Conservation (phyloP, 2,329 filamentous ascomycete species). For the Curvularia lunata region DNA sequence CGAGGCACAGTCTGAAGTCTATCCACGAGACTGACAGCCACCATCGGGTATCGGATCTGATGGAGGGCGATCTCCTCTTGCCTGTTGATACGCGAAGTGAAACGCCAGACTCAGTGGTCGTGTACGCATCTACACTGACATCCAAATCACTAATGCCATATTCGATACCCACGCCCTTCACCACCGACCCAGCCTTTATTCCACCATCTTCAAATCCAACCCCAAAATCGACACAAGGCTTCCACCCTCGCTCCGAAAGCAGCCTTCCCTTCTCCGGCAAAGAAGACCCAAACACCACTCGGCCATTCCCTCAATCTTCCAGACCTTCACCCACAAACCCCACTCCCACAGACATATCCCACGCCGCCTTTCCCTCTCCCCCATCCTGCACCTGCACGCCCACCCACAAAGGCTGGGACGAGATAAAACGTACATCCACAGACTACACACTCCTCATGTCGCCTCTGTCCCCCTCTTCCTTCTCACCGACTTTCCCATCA, state of each 20-base stretch:
- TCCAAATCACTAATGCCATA: constrained; percentile 21
- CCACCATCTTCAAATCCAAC: not conserved
- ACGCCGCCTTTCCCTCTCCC: not conserved
- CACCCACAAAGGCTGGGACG: constrained; percentile 37
- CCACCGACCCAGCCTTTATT: not conserved
- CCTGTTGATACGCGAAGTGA: constrained; percentile 37
- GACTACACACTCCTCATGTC: not conserved
- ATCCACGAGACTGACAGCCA: constrained; percentile 16
- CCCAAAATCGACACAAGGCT: not conserved
- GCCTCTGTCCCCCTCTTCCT: constrained; percentile 3
- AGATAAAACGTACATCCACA: constrained; percentile 31
- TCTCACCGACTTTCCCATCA: constrained; percentile 5
- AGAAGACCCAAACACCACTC: no score
- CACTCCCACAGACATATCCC: not conserved
- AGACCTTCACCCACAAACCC: not conserved
- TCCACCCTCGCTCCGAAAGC: constrained; percentile 1
- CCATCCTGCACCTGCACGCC: constrained; percentile 3
- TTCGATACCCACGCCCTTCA: not conserved
- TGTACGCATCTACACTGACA: constrained; percentile 33
- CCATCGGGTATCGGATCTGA: constrained; percentile 33
- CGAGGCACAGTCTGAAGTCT: not conserved
- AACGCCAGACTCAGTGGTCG: constrained; percentile 37
- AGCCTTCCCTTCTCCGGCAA: no score
- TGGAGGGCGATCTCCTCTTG: constrained; percentile 40
- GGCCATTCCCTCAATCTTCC: not conserved